Percentiles rank a stretch among this genome's conserved stretches.
Evolutionary conservation across 164 flowering plant genomes (phyloP).

Genomic region (Magnolia sinica): DNA sequence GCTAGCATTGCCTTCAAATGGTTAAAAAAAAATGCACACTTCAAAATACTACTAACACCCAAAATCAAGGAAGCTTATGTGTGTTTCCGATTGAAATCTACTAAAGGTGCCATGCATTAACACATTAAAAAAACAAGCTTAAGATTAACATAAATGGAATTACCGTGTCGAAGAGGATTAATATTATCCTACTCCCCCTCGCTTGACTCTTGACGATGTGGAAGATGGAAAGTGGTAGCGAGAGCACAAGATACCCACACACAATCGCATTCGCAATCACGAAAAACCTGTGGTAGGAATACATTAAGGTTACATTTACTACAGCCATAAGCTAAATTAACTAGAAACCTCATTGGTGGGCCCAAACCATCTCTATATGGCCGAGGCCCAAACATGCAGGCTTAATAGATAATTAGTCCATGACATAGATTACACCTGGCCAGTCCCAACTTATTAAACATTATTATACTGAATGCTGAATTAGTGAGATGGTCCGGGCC

Average conservation of each 20-base stretch:
- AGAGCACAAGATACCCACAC: slow-evolving; percentile 53
- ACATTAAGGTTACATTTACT: not conserved
- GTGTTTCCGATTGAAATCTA: no score
- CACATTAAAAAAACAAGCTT: no score
- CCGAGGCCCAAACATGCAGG: no score
- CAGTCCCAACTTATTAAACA: no score
- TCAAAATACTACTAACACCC: not conserved
- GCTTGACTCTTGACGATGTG: slow-evolving; percentile 45
- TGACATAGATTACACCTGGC: no score
- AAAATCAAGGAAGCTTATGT: not conserved
- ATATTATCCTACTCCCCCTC: slow-evolving; percentile 33
- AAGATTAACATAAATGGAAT: not conserved
- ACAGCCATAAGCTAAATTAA: no score
- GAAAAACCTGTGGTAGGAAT: slow-evolving; percentile 48
- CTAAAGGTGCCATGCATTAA: no score
- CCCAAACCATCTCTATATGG: no score
- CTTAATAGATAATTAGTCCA: no score
- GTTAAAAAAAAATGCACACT: not conserved
- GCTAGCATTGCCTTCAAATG: slow-evolving; percentile 48
- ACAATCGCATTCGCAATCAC: slow-evolving; percentile 56
- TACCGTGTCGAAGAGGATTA: slow-evolving; percentile 65
- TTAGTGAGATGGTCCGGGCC: no score
- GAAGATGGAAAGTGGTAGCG: slow-evolving; percentile 48
- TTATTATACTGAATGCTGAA: no score
- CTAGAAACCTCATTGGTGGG: no score